Evolutionary conservation across 2,329 filamentous ascomycete genomes (phyloP).

Genomic region (Penicillium sp.): DNA sequence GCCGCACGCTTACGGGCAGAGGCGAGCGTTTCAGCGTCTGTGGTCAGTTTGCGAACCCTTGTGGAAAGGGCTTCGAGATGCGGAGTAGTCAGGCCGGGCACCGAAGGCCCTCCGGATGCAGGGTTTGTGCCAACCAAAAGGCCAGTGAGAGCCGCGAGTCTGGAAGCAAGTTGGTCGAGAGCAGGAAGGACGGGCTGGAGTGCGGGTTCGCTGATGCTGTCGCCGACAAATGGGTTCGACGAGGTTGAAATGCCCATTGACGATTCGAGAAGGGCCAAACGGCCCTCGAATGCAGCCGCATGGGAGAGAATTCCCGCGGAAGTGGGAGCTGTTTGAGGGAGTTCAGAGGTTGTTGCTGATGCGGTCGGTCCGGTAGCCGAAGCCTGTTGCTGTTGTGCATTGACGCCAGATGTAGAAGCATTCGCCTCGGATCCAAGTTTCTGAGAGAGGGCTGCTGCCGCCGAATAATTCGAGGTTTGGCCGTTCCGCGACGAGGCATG

Average conservation of each 20-base stretch:
- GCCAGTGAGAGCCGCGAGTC: conserved; percentile 72
- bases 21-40: conserved; percentile 50
- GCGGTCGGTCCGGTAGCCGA: conserved; percentile 7
- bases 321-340: conserved; percentile 14
- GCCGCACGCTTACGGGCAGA: conserved; percentile 48
- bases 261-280: conserved; percentile 78
- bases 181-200: conserved; percentile 76
- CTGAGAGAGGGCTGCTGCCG: conserved; percentile 41
- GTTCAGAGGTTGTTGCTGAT: conserved; percentile 15
- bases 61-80: conserved; percentile 50
- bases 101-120: conserved; percentile 25
- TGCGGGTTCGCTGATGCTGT: conserved; percentile 55
- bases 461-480: conserved; percentile 29
- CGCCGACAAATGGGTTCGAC: conserved; percentile 57
- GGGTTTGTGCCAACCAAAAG: conserved; percentile 44
- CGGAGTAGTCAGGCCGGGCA: conserved; percentile 41
- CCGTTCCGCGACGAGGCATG: conserved; percentile 38
- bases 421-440: conserved; percentile 32
- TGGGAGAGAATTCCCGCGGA: conserved; percentile 68
- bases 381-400: conserved; percentile 11
- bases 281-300: conserved; percentile 83
- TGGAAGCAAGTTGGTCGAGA: conserved; percentile 77
- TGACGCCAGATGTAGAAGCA: conserved; percentile 5
- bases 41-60: conserved; percentile 49
- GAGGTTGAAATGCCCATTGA: conserved; percentile 77